These are phyloP conservation scores for Picea glauca DNA, from an alignment of 75 land plant genomes.

Conservation along the genomic window DNA sequence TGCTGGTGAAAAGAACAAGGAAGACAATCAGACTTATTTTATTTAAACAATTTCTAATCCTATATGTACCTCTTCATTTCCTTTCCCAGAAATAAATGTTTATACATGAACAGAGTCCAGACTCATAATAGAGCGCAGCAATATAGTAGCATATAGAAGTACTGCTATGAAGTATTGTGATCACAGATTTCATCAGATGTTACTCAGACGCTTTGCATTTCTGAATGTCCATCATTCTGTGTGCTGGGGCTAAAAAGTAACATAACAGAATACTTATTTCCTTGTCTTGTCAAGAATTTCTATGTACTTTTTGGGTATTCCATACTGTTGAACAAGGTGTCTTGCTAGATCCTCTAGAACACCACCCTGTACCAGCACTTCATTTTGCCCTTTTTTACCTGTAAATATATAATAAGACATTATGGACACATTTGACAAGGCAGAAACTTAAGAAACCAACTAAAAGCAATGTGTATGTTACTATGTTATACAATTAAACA, in stretches of 20 bases:
- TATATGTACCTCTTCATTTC: no score
- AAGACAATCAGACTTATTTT: no score
- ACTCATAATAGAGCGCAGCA: no score
- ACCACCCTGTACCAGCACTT: conserved; percentile 88
- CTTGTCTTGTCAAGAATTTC: conserved; percentile 88
- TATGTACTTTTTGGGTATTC: conserved; percentile 82
- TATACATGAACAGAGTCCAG: no score
- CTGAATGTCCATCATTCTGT: conserved; percentile 5
- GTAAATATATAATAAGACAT: conserved; percentile 6
- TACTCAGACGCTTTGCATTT: background rate
- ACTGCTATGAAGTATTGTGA: no score
- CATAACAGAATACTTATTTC: conserved; percentile 28
- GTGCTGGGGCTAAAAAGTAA: background rate
- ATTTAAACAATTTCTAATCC: no score
- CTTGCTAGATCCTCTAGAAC: conserved; percentile 79
- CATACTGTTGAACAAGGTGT: conserved; percentile 81
- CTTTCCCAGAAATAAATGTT: no score
- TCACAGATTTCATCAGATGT: no score
- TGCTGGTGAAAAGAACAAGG: no score
- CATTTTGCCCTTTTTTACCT: conserved; percentile 82
- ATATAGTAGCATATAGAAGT: no score
- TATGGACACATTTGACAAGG: background rate
- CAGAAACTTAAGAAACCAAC: background rate
- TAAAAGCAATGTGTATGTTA: background rate
- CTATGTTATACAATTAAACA: background rate